Conservation (phyloP, 2,329 filamentous ascomycete genomes). For the Epichloe gansuensis region DNA sequence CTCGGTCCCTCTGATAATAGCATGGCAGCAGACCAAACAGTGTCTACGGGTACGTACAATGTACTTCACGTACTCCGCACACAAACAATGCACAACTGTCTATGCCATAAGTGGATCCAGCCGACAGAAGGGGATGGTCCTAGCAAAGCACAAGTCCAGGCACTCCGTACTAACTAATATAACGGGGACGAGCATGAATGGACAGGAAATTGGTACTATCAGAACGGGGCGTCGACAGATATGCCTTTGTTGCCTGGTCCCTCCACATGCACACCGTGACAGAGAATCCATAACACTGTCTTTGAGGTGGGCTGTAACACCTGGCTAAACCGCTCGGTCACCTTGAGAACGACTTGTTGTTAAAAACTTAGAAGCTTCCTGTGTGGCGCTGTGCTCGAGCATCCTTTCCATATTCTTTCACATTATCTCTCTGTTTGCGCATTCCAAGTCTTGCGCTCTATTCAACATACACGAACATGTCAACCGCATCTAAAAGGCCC, state of each 20-base stretch:
- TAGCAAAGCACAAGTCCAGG: neutral
- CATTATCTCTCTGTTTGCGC: neutral
- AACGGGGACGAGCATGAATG: neutral
- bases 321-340: neutral
- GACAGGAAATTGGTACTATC: neutral
- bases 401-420: neutral
- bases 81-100: neutral
- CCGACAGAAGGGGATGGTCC: neutral
- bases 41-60: no score
- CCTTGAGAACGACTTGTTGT: neutral
- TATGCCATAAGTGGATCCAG: neutral
- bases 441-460: neutral
- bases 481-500: slow-evolving; percentile 41
- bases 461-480: slow-evolving; percentile 28
- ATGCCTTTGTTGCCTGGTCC: slow-evolving; percentile 1
- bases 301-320: neutral
- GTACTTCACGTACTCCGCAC: no score
- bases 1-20: no score
- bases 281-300: neutral
- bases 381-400: neutral
- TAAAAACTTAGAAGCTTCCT: neutral
- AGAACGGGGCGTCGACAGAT: neutral
- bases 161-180: no score
- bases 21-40: no score
- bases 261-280: neutral